These are phyloP conservation scores for Aristolochia californica DNA, from an alignment of 164 flowering plant species.

Conservation along the genomic window DNA sequence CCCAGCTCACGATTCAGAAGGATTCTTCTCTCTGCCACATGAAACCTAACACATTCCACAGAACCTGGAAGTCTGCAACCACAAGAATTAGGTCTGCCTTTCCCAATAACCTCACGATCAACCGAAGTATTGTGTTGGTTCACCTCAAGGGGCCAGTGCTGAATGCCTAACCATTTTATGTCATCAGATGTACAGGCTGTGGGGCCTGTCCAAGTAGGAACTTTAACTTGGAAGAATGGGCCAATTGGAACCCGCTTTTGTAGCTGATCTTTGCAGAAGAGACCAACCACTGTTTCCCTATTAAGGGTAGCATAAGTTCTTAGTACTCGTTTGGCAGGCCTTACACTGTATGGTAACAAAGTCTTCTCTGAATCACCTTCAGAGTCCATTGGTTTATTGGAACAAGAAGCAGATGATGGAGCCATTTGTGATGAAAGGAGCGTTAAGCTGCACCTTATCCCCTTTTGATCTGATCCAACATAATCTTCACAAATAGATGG, in stretches of 20 bases:
- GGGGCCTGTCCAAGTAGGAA: conserved; percentile 60
- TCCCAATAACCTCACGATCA: conserved; percentile 56
- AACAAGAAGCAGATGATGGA: conserved; percentile 12
- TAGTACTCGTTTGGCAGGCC: conserved; percentile 6
- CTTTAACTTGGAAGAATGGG: conserved; percentile 44
- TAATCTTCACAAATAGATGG: conserved; percentile 70
- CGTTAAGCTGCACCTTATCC: conserved; percentile 33
- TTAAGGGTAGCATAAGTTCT: conserved; percentile 13
- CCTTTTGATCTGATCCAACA: conserved; percentile 19
- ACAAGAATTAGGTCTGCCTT: conserved; percentile 63
- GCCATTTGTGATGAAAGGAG: conserved; percentile 18
- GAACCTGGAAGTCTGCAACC: conserved; percentile 52
- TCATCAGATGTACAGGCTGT: conserved; percentile 23
- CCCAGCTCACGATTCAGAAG: conserved; percentile 59
- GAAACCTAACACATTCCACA: conserved; percentile 59
- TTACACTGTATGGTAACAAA: conserved; percentile 3
- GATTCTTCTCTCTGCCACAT: conserved; percentile 40
- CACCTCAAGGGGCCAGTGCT: conserved; percentile 51
- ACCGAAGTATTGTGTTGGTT: conserved; percentile 13
- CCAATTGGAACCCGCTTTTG: conserved; percentile 40
- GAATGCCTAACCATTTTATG: conserved; percentile 63
- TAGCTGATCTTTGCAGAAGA: conserved; percentile 9
- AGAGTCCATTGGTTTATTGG: conserved; percentile 15
- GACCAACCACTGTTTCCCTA: conserved; percentile 15
- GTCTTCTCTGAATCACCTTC: conserved; percentile 13